phyloP scores from a whole-genome alignment of 108 stramenopile genomes.

The Cyclotella baltica region DNA sequence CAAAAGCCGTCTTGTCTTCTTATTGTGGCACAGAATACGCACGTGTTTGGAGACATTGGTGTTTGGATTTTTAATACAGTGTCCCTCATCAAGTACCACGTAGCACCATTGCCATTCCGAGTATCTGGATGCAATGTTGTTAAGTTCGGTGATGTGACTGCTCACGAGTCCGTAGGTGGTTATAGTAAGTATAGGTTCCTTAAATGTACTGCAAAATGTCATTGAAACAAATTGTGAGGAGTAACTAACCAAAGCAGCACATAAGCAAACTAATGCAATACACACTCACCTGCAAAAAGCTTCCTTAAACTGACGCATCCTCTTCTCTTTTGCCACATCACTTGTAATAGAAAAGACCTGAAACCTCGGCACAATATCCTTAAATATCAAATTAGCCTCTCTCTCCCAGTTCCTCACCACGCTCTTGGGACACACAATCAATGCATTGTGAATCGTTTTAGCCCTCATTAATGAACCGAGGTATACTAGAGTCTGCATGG shows the following conservation, averaged over 20 bases:
- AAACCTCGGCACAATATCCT: slow-evolving; percentile 41
- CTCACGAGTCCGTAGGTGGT: slow-evolving; percentile 80
- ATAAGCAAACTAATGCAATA: not conserved
- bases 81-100: slow-evolving; percentile 96
- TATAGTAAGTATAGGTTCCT: slow-evolving; percentile 69
- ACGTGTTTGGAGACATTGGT: slow-evolving; percentile 75
- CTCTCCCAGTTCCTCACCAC: slow-evolving; percentile 81
- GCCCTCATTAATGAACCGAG: slow-evolving; percentile 79
- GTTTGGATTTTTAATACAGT: slow-evolving; percentile 91
- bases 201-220: slow-evolving; percentile 26
- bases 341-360: slow-evolving; percentile 65
- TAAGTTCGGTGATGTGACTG: slow-evolving; percentile 47
- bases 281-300: slow-evolving; percentile 57
- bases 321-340: slow-evolving; percentile 48
- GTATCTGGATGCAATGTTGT: slow-evolving; percentile 4
- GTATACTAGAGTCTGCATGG: slow-evolving; percentile 66
- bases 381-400: slow-evolving; percentile 68
- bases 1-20: slow-evolving; percentile 75
- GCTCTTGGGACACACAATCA: slow-evolving; percentile 76
- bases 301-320: slow-evolving; percentile 55
- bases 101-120: slow-evolving; percentile 80
- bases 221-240: not conserved
- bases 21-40: slow-evolving; percentile 55
- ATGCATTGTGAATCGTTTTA: slow-evolving; percentile 70
- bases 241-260: not conserved